phyloP scores from a whole-genome alignment of 768 basidiomycete genomes.

The Boletus rex-veris region DNA sequence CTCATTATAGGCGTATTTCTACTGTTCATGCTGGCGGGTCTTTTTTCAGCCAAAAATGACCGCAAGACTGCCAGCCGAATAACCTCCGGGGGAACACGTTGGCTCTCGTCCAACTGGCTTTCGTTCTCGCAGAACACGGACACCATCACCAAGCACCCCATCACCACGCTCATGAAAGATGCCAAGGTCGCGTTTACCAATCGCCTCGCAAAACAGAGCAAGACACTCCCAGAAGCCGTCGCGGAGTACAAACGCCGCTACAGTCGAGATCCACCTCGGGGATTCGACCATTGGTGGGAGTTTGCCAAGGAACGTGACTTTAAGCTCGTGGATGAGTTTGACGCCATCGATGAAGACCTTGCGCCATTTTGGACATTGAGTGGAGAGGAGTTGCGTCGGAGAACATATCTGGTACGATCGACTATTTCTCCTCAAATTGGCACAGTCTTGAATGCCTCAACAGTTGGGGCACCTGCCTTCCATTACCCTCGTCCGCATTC shows the following conservation, averaged over 20 bases:
- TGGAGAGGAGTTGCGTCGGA: conserved; percentile 66
- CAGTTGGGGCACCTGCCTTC: conserved; percentile 78
- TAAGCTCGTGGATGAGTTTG: conserved; percentile 88
- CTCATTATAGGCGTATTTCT: conserved; percentile 42
- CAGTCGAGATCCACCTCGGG: conserved; percentile 74
- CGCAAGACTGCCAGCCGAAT: neutral
- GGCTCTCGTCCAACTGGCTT: conserved; percentile 13
- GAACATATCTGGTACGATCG: conserved; percentile 50
- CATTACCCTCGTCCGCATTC: conserved; percentile 82
- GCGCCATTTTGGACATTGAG: conserved; percentile 79
- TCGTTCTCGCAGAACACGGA: neutral
- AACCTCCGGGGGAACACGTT: conserved; percentile 1
- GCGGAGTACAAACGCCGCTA: conserved; percentile 80
- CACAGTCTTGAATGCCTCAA: neutral
- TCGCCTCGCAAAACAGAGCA: conserved; percentile 72
- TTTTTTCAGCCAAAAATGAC: conserved; percentile 39
- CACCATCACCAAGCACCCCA: conserved; percentile 58
- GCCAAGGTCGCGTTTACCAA: conserved; percentile 71
- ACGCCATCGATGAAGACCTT: conserved; percentile 72
- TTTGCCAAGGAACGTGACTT: conserved; percentile 73
- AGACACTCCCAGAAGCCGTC: conserved; percentile 74
- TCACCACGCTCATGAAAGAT: conserved; percentile 76
- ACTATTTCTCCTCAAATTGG: neutral
- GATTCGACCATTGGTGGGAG: conserved; percentile 88
- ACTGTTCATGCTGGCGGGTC: conserved; percentile 49